These are phyloP conservation scores for Barbatosphaeria neglecta DNA, from an alignment of 495 filamentous ascomycete species.

Conservation along the genomic window DNA sequence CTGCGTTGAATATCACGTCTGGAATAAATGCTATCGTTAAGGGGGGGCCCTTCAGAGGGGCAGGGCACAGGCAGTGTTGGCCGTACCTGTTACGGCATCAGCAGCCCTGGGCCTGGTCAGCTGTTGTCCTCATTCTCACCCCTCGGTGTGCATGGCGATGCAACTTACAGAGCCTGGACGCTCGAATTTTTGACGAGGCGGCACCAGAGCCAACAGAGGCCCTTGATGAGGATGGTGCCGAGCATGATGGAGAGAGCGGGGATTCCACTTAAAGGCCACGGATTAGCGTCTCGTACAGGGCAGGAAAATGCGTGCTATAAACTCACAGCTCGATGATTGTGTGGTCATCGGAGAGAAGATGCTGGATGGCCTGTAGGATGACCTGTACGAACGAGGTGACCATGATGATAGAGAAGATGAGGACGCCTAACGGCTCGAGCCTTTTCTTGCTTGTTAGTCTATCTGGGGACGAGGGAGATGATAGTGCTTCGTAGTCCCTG, in stretches of 20 bases:
- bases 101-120: conserved; percentile 27
- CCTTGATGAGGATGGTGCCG: conserved; percentile 70
- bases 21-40: conserved; percentile 16
- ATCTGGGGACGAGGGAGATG: too few species aligned
- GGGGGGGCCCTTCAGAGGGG: not conserved
- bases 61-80: not conserved
- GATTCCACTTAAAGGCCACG: conserved; percentile 35
- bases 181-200: conserved; percentile 78
- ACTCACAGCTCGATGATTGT: conserved; percentile 54
- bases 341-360: conserved; percentile 52
- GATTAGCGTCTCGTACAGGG: conserved; percentile 1
- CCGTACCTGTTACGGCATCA: conserved; percentile 18
- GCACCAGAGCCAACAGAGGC: conserved; percentile 82
- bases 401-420: conserved; percentile 76
- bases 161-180: conserved; percentile 67
- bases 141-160: not conserved
- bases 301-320: not conserved
- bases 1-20: conserved; percentile 80
- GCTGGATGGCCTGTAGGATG: conserved; percentile 55
- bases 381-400: conserved; percentile 84
- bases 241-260: conserved; percentile 74
- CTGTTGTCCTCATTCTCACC: conserved; percentile 41
- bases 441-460: conserved; percentile 13
- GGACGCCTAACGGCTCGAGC: conserved; percentile 67
- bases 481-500: not conserved